Evolutionary conservation across 202 grass and related monocot species (phyloP).

Genomic region (Hordeum pubiflorum): DNA sequence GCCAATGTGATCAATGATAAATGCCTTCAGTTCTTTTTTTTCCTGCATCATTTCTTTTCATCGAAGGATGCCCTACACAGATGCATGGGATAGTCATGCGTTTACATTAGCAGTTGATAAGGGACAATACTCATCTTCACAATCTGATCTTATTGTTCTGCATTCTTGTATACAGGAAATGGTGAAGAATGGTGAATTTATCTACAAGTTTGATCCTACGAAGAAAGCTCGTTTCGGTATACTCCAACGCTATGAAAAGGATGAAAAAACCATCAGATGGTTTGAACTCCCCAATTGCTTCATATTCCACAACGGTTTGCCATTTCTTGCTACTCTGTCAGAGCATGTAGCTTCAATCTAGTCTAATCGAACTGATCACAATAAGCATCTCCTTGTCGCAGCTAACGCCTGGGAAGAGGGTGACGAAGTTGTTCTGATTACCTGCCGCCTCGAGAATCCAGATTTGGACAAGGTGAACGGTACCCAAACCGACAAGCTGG

Average conservation of each 20-base stretch:
- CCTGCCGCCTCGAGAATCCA: slow-evolving; percentile 70
- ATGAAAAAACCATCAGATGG: slow-evolving; percentile 82
- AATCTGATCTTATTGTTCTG: neutral
- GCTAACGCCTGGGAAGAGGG: slow-evolving; percentile 94
- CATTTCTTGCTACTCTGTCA: neutral
- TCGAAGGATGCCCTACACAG: neutral
- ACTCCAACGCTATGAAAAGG: slow-evolving; percentile 75
- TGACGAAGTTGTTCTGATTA: slow-evolving; percentile 71
- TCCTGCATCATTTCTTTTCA: neutral
- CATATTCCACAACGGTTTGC: slow-evolving; percentile 91
- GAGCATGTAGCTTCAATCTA: neutral
- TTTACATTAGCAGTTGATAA: neutral
- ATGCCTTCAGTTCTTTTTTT: neutral
- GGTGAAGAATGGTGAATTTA: slow-evolving; percentile 82
- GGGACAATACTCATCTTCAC: neutral
- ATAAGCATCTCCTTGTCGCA: slow-evolving; percentile 27
- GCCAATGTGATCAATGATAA: neutral
- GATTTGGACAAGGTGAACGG: slow-evolving; percentile 72
- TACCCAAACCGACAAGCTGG: slow-evolving; percentile 40
- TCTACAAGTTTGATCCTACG: slow-evolving; percentile 80
- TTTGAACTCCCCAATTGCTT: slow-evolving; percentile 97
- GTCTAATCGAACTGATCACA: slow-evolving; percentile 11
- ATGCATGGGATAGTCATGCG: neutral
- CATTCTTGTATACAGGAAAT: slow-evolving; percentile 60
- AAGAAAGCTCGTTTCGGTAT: slow-evolving; percentile 92